phyloP scores from a whole-genome alignment of 257 asterid species.

The Nicotiana benthamiana region DNA sequence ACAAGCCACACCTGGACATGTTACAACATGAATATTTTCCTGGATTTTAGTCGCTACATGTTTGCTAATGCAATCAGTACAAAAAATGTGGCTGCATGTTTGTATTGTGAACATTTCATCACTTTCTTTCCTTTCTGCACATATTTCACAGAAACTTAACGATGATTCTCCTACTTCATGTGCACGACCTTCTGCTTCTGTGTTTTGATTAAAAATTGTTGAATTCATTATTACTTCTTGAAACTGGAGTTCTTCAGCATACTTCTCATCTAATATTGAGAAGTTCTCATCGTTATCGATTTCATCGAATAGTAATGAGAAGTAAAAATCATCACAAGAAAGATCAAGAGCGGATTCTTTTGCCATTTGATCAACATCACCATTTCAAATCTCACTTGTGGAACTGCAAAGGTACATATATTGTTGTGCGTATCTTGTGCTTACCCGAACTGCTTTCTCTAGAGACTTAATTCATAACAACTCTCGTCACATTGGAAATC shows the following conservation, averaged over 20 bases:
- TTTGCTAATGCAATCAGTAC: slow-evolving; percentile 39
- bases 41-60: slow-evolving; percentile 26
- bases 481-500: background rate
- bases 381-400: no score
- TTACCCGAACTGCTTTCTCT: no score
- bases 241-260: slow-evolving; percentile 29
- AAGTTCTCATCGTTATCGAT: background rate
- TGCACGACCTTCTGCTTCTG: background rate
- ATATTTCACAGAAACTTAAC: slow-evolving; percentile 35
- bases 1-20: slow-evolving; percentile 53
- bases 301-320: slow-evolving; percentile 1
- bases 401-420: no score
- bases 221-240: slow-evolving; percentile 36
- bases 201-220: background rate
- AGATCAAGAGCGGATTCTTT: background rate
- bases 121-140: slow-evolving; percentile 33
- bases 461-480: background rate
- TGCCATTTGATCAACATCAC: background rate
- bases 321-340: slow-evolving; percentile 15
- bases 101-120: slow-evolving; percentile 21
- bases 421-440: no score
- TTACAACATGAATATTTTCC: background rate
- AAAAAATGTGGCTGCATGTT: slow-evolving; percentile 31
- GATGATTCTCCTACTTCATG: slow-evolving; percentile 15
- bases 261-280: slow-evolving; percentile 14